phyloP scores from a whole-genome alignment of 306 rosid species.

The Castanea mollissima region DNA sequence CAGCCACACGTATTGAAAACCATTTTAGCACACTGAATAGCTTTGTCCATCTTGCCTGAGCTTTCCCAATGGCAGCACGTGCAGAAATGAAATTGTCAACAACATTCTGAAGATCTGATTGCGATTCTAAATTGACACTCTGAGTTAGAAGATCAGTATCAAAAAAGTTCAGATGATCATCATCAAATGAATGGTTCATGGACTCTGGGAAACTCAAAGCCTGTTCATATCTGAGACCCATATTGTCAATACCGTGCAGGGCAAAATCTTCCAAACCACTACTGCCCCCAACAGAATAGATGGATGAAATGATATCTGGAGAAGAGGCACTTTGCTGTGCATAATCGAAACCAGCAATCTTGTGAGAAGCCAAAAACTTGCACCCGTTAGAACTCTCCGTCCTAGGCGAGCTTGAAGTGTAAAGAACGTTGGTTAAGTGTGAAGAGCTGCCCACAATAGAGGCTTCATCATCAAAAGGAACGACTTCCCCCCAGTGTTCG shows the following conservation, averaged over 20 bases:
- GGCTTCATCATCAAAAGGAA: conserved; percentile 61
- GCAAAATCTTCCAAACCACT: conserved; percentile 72
- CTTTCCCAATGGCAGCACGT: conserved; percentile 45
- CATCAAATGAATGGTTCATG: conserved; percentile 61
- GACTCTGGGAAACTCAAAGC: conserved; percentile 60
- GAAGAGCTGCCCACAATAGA: conserved; percentile 50
- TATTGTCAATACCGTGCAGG: conserved; percentile 52
- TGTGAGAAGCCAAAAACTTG: conserved; percentile 61
- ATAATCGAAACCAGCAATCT: conserved; percentile 56
- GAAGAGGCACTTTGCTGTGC: conserved; percentile 59
- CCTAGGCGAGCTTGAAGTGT: conserved; percentile 54
- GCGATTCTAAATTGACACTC: conserved; percentile 41
- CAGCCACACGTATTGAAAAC: conserved; percentile 35
- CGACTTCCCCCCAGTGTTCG: conserved; percentile 49
- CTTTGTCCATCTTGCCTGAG: conserved; percentile 85
- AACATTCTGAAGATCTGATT: conserved; percentile 59
- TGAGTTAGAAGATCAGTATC: conserved; percentile 59
- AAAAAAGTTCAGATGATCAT: conserved; percentile 65
- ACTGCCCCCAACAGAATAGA: conserved; percentile 59
- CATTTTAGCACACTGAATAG: conserved; percentile 71
- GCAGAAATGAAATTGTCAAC: conserved; percentile 46
- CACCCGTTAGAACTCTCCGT: conserved; percentile 58
- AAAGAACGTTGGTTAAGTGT: conserved; percentile 35
- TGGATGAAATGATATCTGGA: conserved; percentile 72
- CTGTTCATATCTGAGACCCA: conserved; percentile 67